Base-by-base conservation (phyloP, 805 yeast genomes). In the Kockiozyma suomiensis region DNA sequence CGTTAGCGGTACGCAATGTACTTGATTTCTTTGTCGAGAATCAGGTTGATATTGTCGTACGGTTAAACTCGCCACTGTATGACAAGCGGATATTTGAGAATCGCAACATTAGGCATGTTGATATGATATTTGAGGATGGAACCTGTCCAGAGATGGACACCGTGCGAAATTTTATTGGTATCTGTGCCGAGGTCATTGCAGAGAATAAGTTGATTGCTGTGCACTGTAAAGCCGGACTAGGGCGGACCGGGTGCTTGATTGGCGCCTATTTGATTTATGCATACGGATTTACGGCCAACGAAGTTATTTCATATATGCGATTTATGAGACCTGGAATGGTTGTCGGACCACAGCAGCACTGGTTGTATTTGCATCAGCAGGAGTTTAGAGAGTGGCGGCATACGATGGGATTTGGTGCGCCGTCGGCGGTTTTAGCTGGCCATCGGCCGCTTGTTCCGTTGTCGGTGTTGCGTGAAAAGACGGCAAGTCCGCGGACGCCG, bases 331-430 rank as follows among this genome's bases (percentile, higher is more conserved):
- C 99, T 0, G 99, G 99, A 43, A 94, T 94, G 99, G 97, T 94
- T n/a, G 99, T 94, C 32, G 99, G 99, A 0, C 99, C 99, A 1
- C 99, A 94, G 74, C 99, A 94, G 73, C 99, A 94, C 76, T 94
- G 99, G 99, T 80, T 94, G 60, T 94, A 94, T 71, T 81, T 94
- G 65, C 97, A 94, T 73, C 99, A 94, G 74, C 86, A 90, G 73
- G 97, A 92, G 68, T 94, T 94, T 74, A 82, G 97, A 70, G 97
- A 91, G 70, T 94, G 99, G 98, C 83, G 90, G 73, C 69, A 90
- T 97, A 54, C 65, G 12, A 63, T 57, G 63, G 56, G 43, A 8
- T 45, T 52, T 54, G 68, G 50, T 45, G 61, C 58, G 58, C 68
- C 59, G 65, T 80, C 46, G 26, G 37, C 56, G 15, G 21, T 77